Evolutionary conservation across 2,329 filamentous ascomycete species (phyloP), one percentile per base, ranked within the genome.

Genomic region (Lizonia empirigonia): DNA sequence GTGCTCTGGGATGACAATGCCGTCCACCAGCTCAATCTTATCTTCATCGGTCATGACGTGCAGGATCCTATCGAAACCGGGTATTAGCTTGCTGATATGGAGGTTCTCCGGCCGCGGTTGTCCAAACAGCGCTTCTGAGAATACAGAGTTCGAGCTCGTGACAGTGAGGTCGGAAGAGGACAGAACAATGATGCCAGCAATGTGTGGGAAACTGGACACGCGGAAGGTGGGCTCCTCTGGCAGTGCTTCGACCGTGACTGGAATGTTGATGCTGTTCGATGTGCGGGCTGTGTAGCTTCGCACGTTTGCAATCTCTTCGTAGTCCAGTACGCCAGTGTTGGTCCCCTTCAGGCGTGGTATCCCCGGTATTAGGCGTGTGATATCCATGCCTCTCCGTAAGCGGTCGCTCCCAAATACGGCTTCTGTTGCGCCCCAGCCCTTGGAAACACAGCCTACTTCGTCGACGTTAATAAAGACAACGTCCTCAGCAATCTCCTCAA

Each of bases 401-500:
- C 83, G 76, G 39, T 88, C 85, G 50, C 86, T 82, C 16, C 91
- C 92, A 88, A 93, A 99, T 42, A 97, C 95, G 18, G 87, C 83
- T 49, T 86, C 84, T n/a, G 85, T 83, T n/a, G 88, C 83, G n/a
- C 93, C 93, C 2, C 82, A 81, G 29, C 89, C 81, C 42, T 82
- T 85, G 22, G 84, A 81, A 15, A 97, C 83, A 34, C 82, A 81
- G 33, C 91, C 91, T 22, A 90, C 86, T 49, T 91, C 87, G 67
- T 95, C 89, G 16, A 96, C 81, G 9, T 80, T 82, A 34, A 99
- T 75, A 54, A 85, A 83, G 4, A 90, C 91, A 30, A 94, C 87
- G 70, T 99, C 92, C 74, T 99, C 94, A 47, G 93, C 90, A 54
- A 99, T 97, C 74, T 99, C 94, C 72, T 99, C 94, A 2, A 99